These are phyloP conservation scores for Cryptococcus sp. DNA, from an alignment of 1,284 basidiomycete species.

Conservation along the genomic window DNA sequence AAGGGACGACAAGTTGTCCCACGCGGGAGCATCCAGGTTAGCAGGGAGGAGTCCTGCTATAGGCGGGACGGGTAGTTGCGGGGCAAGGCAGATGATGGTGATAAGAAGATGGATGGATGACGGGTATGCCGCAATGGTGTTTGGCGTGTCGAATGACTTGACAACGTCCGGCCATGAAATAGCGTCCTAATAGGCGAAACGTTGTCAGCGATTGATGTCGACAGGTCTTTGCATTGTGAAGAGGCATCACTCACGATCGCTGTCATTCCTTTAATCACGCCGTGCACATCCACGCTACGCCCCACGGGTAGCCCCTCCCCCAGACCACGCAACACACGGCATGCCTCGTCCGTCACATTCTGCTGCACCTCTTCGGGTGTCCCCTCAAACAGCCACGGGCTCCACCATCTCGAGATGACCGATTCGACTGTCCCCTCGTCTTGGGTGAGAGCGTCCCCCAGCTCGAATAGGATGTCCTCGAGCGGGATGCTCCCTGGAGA, in stretches of 20 bases:
- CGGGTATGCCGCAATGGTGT: slow-evolving; percentile 41
- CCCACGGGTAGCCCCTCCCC: slow-evolving; percentile 44
- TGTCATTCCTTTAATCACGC: slow-evolving; percentile 63
- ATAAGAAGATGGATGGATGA: slow-evolving; percentile 47
- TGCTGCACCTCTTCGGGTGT: slow-evolving; percentile 21
- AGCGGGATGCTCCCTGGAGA: slow-evolving; percentile 39
- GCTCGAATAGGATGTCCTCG: slow-evolving; percentile 49
- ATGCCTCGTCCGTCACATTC: slow-evolving; percentile 38
- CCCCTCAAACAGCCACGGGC: slow-evolving; percentile 34
- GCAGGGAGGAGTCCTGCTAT: slow-evolving; percentile 49
- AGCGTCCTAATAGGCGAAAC: slow-evolving; percentile 51
- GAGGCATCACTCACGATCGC: slow-evolving; percentile 58
- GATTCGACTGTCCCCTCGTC: slow-evolving; percentile 48
- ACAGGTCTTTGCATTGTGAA: background rate
- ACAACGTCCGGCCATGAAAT: slow-evolving; percentile 72
- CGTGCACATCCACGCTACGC: slow-evolving; percentile 47
- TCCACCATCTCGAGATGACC: slow-evolving; percentile 49
- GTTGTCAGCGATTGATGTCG: background rate
- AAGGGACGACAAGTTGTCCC: slow-evolving; percentile 83
- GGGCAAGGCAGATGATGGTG: slow-evolving; percentile 49
- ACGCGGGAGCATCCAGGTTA: slow-evolving; percentile 56
- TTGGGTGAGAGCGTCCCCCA: slow-evolving; percentile 47
- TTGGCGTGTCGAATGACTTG: slow-evolving; percentile 43
- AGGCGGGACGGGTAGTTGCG: slow-evolving; percentile 48
- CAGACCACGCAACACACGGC: slow-evolving; percentile 37